phyloP scores from a whole-genome alignment of 2,329 filamentous ascomycete species.

The Botrytis squamosa region DNA sequence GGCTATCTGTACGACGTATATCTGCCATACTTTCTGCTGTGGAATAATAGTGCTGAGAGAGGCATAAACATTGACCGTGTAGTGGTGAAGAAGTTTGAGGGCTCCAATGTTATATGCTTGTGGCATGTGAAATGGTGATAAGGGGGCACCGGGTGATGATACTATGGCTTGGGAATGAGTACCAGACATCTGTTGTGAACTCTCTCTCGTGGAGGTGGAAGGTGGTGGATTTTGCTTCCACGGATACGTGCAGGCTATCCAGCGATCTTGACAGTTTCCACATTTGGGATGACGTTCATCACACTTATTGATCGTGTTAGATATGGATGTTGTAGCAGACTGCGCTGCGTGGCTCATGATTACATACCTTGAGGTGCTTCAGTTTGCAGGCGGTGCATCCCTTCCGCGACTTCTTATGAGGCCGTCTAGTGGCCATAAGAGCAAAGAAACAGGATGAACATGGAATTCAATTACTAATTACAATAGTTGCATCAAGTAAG shows the following conservation, averaged over 20 bases:
- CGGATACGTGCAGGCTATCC: background rate
- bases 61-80: background rate
- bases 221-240: background rate
- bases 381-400: background rate
- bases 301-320: background rate
- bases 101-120: background rate
- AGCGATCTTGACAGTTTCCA: background rate
- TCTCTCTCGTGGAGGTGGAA: background rate
- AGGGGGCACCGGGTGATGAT: background rate
- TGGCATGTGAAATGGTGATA: background rate
- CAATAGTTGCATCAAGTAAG: background rate
- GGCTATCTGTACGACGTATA: background rate
- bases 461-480: background rate
- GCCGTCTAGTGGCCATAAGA: background rate
- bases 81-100: background rate
- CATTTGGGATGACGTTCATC: background rate
- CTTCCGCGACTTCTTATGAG: background rate
- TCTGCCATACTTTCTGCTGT: background rate
- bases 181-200: background rate
- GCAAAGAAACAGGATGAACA: background rate
- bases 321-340: background rate
- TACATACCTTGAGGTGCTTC: background rate
- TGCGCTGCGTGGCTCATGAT: background rate
- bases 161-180: background rate
- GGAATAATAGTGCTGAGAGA: background rate